Conservation (phyloP, 2,329 filamentous ascomycete genomes). For the Botrytis sinoallii region DNA sequence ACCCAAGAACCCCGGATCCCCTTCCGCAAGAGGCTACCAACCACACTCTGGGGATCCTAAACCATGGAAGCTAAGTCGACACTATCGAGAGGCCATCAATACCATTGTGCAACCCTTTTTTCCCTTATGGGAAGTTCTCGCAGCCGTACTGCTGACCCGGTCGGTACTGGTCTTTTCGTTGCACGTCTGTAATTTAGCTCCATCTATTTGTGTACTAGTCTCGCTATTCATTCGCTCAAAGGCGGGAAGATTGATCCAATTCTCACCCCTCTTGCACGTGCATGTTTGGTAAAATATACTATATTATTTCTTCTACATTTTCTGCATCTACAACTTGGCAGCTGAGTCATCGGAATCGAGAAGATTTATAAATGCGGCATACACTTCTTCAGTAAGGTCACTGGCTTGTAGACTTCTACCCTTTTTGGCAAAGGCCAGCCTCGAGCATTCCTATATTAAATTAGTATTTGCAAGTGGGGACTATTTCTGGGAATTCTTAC, state of each 20-base stretch:
- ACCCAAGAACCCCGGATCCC: not conserved
- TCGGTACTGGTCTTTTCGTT: conserved; percentile 12
- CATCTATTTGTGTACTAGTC: conserved; percentile 15
- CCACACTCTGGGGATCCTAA: not conserved
- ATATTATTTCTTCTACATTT: not conserved
- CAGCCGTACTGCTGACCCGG: conserved; percentile 2
- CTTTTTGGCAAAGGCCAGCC: conserved; percentile 79
- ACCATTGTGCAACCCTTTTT: not conserved
- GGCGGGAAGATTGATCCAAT: not conserved
- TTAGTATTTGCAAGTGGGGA: conserved; percentile 26
- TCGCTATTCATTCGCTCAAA: not conserved
- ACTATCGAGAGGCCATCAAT: not conserved
- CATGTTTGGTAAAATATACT: not conserved
- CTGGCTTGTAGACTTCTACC: conserved; percentile 88
- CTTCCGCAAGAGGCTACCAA: not conserved
- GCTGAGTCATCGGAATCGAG: conserved; percentile 64
- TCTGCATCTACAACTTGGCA: conserved; percentile 30
- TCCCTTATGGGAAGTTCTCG: not conserved
- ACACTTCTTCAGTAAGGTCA: conserved; percentile 88
- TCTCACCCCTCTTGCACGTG: not conserved
- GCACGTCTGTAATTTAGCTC: conserved; percentile 21
- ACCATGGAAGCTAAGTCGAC: not conserved
- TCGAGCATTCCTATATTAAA: conserved; percentile 67
- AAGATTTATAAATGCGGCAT: conserved; percentile 73
- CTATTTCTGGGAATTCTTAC: conserved; percentile 45